phyloP scores from a whole-genome alignment of 345 rosid genomes.

The Eucalyptus polyanthemos region DNA sequence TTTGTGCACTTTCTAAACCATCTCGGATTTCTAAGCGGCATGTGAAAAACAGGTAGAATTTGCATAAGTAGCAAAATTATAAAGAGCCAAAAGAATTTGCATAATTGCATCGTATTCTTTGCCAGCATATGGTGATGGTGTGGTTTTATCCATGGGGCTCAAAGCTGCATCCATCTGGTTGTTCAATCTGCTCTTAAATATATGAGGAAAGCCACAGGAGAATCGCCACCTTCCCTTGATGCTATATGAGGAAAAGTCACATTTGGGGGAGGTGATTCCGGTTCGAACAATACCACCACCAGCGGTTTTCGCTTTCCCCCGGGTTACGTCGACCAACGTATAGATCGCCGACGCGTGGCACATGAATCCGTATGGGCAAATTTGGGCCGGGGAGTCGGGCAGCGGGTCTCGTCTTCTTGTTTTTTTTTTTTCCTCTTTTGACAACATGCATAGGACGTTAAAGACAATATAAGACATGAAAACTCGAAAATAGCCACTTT shows the following conservation, averaged over 20 bases:
- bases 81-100: too few relatives aligned
- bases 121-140: neutral
- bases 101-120: neutral
- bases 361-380: neutral
- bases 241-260: conserved; percentile 21
- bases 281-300: neutral
- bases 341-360: conserved; percentile 37
- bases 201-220: too few relatives aligned
- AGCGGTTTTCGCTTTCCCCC: neutral
- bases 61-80: too few relatives aligned
- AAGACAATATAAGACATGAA: too few relatives aligned
- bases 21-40: too few relatives aligned
- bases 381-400: too few relatives aligned
- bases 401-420: too few relatives aligned
- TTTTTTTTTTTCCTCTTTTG: too few relatives aligned
- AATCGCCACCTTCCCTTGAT: neutral
- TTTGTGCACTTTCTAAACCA: neutral
- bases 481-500: too few relatives aligned
- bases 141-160: neutral
- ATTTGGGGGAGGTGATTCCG: neutral
- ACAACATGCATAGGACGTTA: too few relatives aligned
- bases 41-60: neutral
- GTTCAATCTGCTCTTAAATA: too few relatives aligned
- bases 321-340: conserved; percentile 12
- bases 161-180: neutral